Evolutionary conservation across 768 basidiomycete genomes (phyloP), one percentile per base, ranked within the genome.

Genomic region (Lactarius trivialis): DNA sequence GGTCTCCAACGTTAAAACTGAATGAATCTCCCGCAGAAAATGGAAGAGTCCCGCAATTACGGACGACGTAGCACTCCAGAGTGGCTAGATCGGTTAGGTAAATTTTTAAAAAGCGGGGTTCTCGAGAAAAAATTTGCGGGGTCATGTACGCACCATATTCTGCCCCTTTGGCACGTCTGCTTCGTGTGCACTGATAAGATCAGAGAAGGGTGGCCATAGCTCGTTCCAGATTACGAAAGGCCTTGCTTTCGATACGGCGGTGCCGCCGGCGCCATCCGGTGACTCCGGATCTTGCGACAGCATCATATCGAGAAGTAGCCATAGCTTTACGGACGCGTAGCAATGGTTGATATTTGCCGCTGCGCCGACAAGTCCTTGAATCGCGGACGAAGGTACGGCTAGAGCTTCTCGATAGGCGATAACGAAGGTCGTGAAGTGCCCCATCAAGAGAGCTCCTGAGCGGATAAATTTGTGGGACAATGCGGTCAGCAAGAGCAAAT

Each of bases 181-280:
- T 65, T 84, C 82, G 41, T 87, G 75, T 1, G 77, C 75, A 43
- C 73, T 68, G 15, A 85, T 68, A 37, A 88, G 74, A 14, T 72
- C 72, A 65, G 85, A 85, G 59, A 88, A 88, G 1, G 85, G 79
- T 2, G 86, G 82, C 88, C 88, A 91, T 8, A 91, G 70, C 67
- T 88, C 85, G 68, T 88, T 89, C 89, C 89, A 91, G 11, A 89
- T 77, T 45, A 71, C 73, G 43, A 76, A 71, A 24, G 78, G 70
- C 19, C 73, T 61, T 12, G 32, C n/a, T 14, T 70, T 73, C 8
- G 58, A 19, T 14, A 53, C 30, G 1, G 58, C 21, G n/a, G 30
- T 30, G 30, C 54, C 43, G 17, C 26, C 51, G n/a, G n/a, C n/a
- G 14, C 49, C 57, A 14, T 66, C 67, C 30, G 60, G 59, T 36